These are phyloP conservation scores for Phytophthora pistaciae DNA, from an alignment of 352 stramenopile species.

Conservation along the genomic window DNA sequence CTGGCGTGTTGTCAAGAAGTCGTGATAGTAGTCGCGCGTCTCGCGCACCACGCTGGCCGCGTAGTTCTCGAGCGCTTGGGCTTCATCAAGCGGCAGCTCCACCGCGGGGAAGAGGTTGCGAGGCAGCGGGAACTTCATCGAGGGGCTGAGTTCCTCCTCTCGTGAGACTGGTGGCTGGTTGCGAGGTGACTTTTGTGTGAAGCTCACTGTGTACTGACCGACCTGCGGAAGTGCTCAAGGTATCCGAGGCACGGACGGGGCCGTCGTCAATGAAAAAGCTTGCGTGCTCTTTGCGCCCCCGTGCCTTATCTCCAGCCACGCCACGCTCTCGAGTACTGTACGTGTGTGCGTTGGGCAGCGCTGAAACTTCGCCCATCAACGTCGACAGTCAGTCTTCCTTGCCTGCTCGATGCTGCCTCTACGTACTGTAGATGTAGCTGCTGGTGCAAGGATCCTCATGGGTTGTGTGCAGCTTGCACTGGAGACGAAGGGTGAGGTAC, in stretches of 20 bases:
- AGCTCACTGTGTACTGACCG: constrained; percentile 9
- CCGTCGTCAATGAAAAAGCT: too few relatives aligned
- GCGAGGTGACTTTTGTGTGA: constrained; percentile 5
- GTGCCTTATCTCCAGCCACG: not conserved
- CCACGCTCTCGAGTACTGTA: too few relatives aligned
- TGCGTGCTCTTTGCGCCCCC: constrained; percentile 26
- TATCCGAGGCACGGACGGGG: constrained; percentile 8
- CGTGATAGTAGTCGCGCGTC: constrained; percentile 36
- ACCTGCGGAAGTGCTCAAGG: constrained; percentile 2
- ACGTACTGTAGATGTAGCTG: too few relatives aligned
- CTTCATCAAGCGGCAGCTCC: constrained; percentile 21
- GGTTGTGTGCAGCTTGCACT: too few relatives aligned
- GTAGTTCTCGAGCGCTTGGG: constrained; percentile 20
- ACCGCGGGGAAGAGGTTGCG: constrained; percentile 34
- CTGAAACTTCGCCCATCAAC: too few relatives aligned
- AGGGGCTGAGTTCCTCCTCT: not conserved
- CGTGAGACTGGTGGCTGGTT: constrained; percentile 8
- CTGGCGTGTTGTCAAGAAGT: constrained; percentile 34
- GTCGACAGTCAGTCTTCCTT: too few relatives aligned
- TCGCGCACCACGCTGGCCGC: constrained; percentile 27
- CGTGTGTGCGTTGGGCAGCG: too few relatives aligned
- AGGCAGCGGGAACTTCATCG: constrained; percentile 42
- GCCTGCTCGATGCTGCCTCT: too few relatives aligned
- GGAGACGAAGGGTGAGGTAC: too few relatives aligned
- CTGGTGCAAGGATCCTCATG: too few relatives aligned